Evolutionary conservation across 108 stramenopile species (phyloP), one percentile per base, ranked within the genome.

Genomic region (Nannochloropsis gaditana): DNA sequence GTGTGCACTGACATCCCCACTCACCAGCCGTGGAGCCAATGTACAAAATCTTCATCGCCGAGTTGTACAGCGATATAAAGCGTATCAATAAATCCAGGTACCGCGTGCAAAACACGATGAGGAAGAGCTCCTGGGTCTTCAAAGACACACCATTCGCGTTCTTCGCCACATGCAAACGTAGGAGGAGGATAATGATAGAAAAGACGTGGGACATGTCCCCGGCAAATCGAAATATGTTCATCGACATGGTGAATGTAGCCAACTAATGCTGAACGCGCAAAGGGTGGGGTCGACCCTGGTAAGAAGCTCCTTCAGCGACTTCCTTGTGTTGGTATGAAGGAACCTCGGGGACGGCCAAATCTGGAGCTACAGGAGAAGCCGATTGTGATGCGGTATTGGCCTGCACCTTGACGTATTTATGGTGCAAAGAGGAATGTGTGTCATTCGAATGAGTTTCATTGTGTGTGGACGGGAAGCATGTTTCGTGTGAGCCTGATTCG

Each of bases 161-260:
- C 85, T 95, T 94, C 41, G 96, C 95, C 9, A 96, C 95, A 21
- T 96, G 93, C 9, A 99, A 94, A 84, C 97, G 96, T 45, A 97
- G 92, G 84, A 99, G 89, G 83, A 99, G 92, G 82, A 99, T 93
- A 80, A 97, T 92, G 89, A 98, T 98, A 91, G 95, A 96, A 85
- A 96, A 94, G 44, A 97, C 94, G 91, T 99, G 99, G 84, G 92
- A 94, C 96, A 98, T 97, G 94, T 99, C 99, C 80, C 99, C 99
- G 83, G 88, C 88, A 19, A 99, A 93, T 80, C 99, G 97, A 92
- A 92, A 93, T 81, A 92, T 89, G 45, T 92, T 92, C 92, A 92
- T 92, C 81, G 96, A 98, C 59, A 73, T 73, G 8, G 59, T 73
- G 8, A n/a, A 31, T 31, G 31, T 0, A 31, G 31, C 31, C 31